Conservation (phyloP, 2,329 filamentous ascomycete genomes). For the Diplodia sapinea region DNA sequence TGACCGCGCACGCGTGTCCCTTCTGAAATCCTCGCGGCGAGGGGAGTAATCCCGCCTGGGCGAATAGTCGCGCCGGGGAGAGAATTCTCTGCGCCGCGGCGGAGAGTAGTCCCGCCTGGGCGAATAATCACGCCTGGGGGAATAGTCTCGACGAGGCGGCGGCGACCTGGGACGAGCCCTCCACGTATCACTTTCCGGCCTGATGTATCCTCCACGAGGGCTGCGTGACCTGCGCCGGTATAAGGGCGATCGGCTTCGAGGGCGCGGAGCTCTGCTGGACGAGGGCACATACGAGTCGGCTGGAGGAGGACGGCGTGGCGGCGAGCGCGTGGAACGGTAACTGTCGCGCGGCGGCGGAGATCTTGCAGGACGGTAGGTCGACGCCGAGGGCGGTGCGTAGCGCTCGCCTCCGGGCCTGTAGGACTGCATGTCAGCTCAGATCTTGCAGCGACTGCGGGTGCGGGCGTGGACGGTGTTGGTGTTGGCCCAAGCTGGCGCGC, state of each 20-base stretch:
- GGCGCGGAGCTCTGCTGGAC: conserved; percentile 42
- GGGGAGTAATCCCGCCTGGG: conserved; percentile 17
- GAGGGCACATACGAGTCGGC: conserved; percentile 51
- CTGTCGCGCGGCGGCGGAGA: conserved; percentile 40
- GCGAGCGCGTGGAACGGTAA: conserved; percentile 45
- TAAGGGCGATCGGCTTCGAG: conserved; percentile 45
- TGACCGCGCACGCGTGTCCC: conserved; percentile 42
- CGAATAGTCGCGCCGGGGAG: conserved; percentile 43
- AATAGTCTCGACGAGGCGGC: conserved; percentile 53
- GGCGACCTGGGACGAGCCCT: conserved; percentile 57
- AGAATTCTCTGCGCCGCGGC: conserved; percentile 48
- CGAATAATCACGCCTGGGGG: conserved; percentile 45
- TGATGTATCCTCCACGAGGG: conserved; percentile 40
- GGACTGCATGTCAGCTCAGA: conserved; percentile 18
- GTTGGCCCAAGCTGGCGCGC: conserved; percentile 29
- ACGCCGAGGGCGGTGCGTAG: conserved; percentile 25
- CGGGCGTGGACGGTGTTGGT: conserved; percentile 26
- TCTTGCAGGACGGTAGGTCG: conserved; percentile 31
- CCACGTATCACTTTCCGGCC: conserved; percentile 50
- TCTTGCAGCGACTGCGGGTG: background rate
- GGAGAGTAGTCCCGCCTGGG: conserved; percentile 45
- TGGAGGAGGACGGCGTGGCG: conserved; percentile 44
- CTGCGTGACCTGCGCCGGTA: conserved; percentile 50
- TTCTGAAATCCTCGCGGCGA: conserved; percentile 33
- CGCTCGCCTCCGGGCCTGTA: conserved; percentile 30